Conservation (phyloP, 1,284 basidiomycete species). For the Tausonia pullulans region DNA sequence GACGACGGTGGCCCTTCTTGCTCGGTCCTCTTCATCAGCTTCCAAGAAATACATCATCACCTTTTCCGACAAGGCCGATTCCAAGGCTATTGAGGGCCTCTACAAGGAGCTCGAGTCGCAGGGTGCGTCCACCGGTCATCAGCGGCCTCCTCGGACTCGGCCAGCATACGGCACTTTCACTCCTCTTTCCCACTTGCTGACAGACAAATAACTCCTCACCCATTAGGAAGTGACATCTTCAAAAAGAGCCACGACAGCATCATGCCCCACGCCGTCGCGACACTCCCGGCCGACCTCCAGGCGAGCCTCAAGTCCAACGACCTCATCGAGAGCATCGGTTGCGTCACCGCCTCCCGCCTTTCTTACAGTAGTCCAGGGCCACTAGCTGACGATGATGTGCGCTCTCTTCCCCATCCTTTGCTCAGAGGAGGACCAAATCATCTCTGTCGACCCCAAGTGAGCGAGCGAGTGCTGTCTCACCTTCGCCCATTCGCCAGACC, state of each 20-base stretch:
- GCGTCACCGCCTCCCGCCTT: no score
- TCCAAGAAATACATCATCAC: constrained; percentile 7
- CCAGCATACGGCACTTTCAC: not conserved
- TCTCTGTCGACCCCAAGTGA: no score
- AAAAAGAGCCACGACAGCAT: not conserved
- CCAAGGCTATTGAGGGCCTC: not conserved
- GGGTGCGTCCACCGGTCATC: not conserved
- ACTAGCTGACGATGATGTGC: no score
- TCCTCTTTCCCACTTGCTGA: not conserved
- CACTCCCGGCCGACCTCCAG: not conserved
- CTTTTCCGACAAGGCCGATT: not conserved
- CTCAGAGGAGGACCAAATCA: no score
- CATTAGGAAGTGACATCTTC: not conserved
- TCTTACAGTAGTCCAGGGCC: no score
- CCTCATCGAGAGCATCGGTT: constrained; percentile 5
- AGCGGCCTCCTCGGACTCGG: not conserved
- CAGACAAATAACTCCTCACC: not conserved
- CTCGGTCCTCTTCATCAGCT: not conserved
- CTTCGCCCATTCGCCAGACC: no score
- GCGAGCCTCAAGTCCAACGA: constrained; percentile 1
- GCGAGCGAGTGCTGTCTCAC: no score
- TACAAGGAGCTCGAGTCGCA: constrained; percentile 1
- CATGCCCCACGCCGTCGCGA: not conserved
- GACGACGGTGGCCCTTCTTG: no score
- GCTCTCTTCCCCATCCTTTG: no score